A percentile compares a stretch with the other conserved stretches of the same genome.
Conservation (phyloP, 2,329 filamentous ascomycete genomes). For the Cordyceps farinosa region DNA sequence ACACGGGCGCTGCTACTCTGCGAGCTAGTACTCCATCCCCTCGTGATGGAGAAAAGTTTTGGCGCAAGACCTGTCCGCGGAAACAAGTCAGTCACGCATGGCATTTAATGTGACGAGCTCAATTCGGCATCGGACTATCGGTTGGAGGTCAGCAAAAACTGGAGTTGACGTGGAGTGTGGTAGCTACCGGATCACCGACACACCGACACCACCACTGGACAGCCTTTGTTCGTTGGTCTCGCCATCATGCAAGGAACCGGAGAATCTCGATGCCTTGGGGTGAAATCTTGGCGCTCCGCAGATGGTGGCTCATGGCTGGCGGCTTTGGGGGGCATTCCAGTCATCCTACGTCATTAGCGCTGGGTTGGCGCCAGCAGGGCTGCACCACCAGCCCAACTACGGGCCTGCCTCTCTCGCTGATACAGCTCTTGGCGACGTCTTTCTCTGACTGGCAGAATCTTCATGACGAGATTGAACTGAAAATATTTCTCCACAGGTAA, state of each 20-base stretch:
- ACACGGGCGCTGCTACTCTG: background rate
- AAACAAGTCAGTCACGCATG: background rate
- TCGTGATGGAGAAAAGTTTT: background rate
- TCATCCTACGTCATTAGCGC: conserved; percentile 13
- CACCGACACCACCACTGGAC: background rate
- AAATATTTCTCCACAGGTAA: conserved; percentile 6
- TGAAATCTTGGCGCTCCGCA: conserved; percentile 7
- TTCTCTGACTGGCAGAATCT: background rate
- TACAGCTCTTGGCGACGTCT: background rate
- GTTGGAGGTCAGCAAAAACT: conserved; percentile 1
- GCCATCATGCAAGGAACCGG: background rate
- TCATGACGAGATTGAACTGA: background rate
- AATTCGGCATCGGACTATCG: background rate
- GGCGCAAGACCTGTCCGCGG: background rate
- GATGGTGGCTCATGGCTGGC: conserved; percentile 8
- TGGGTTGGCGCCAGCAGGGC: background rate
- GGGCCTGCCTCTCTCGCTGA: background rate
- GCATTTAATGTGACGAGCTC: background rate
- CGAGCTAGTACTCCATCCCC: background rate
- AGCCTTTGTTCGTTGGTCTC: background rate
- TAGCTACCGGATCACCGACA: background rate
- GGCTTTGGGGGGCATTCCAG: conserved; percentile 3
- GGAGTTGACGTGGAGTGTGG: background rate
- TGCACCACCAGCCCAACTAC: conserved; percentile 30
- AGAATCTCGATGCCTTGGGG: conserved; percentile 1